Evolutionary conservation across 2,329 filamentous ascomycete genomes (phyloP), one percentile per base, ranked within the genome.

Genomic region (Echinosphaeria canescens): DNA sequence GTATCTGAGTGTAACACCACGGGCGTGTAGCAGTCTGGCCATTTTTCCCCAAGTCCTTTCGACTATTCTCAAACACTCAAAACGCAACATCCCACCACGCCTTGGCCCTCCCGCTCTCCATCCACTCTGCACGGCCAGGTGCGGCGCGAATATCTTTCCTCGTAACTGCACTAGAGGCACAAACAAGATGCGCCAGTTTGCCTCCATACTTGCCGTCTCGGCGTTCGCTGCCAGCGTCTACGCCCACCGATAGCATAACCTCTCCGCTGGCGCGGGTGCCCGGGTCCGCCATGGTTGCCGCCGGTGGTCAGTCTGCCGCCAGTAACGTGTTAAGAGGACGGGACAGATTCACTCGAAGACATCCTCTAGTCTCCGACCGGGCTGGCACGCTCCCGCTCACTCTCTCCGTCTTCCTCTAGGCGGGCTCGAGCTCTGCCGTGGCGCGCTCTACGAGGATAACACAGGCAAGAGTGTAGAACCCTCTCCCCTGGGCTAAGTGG

Each of bases 351-450:
- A 6, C 34, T 49, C 5, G 46, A 48, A 30, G 34, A 43, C 20
- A 34, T 49, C 15, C 31, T 28, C 1, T 31, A 31, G 16, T 27
- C 36, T 6, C 29, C 31, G 4, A 19, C 17, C 7, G 10, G 17
- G 17, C 7, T 19, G 17, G 6, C 7, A 10, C 17, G 7, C 17
- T 10, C 7, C 17, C 17, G 17, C 27, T 41, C 5, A 30, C 31
- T 10, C n/a, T n/a, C n/a, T n/a, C n/a, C 17, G 7, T 10, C 17
- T 19, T 7, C 27, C 26, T 5, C 28, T 25, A 35, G 47, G 51
- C 43, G 48, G 55, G 32, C 37, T 57, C 22, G 50, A 49, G 34
- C 50, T 59, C 29, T 61, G 56, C 49, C 52, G 51, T 31, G 55
- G 56, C 9, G 50, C 52, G 37, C 42, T 46, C 13, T 54, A 57